Conservation (phyloP, 2,329 filamentous ascomycete species). For the Neonectria sp. region DNA sequence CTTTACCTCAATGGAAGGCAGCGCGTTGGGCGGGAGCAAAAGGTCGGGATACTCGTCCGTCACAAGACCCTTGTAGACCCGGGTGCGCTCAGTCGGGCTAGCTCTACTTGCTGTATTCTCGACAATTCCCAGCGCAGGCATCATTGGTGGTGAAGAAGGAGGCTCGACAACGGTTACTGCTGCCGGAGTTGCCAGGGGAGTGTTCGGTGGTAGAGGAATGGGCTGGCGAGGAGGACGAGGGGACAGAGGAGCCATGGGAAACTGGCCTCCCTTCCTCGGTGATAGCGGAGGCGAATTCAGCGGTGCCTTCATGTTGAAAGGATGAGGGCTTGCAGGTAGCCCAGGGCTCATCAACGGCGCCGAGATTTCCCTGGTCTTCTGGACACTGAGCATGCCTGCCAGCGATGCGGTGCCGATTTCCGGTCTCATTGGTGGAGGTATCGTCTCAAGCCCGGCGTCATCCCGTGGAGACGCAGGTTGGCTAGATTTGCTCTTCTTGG, state of each 20-base stretch:
- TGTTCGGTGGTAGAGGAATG: conserved; percentile 80
- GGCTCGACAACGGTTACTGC: conserved; percentile 30
- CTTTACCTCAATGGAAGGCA: conserved; percentile 87
- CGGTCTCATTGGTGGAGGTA: conserved; percentile 53
- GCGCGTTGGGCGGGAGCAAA: conserved; percentile 87
- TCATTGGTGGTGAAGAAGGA: conserved; percentile 29
- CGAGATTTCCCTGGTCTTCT: conserved; percentile 51
- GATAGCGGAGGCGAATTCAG: conserved; percentile 79
- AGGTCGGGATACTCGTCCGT: conserved; percentile 91
- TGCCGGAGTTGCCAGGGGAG: conserved; percentile 72
- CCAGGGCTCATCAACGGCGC: conserved; percentile 71
- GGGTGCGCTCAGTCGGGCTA: conserved; percentile 60
- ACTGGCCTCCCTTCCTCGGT: conserved; percentile 64
- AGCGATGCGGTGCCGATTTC: conserved; percentile 65
- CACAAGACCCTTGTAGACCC: conserved; percentile 82
- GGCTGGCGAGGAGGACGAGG: conserved; percentile 82
- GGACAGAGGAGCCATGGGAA: conserved; percentile 72
- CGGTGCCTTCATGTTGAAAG: conserved; percentile 65
- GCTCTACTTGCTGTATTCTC: conserved; percentile 46
- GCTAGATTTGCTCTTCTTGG: conserved; percentile 77
- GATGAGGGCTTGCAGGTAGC: conserved; percentile 72
- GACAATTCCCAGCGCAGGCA: conserved; percentile 22
- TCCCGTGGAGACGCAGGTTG: conserved; percentile 47
- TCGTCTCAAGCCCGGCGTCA: conserved; percentile 56
- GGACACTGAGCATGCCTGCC: conserved; percentile 64